Percentiles rank a stretch among this genome's conserved stretches.
phyloP scores from a whole-genome alignment of 331 rosid species.

The Quercus lobata region DNA sequence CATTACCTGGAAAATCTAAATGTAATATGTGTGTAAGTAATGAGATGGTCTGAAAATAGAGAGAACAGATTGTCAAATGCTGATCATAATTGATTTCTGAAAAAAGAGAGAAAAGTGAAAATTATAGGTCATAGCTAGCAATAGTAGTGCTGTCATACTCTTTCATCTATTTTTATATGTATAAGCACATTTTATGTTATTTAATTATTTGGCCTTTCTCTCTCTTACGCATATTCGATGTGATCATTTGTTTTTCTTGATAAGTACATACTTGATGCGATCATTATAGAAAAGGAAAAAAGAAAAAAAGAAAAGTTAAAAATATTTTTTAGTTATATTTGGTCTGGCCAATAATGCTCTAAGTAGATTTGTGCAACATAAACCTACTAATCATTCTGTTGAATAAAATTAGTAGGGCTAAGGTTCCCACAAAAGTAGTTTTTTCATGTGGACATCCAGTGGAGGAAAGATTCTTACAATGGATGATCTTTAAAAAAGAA shows the following conservation, averaged over 20 bases:
- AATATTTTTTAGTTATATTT: neutral
- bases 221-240: neutral
- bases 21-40: neutral
- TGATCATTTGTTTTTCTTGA: neutral
- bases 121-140: neutral
- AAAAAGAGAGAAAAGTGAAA: neutral
- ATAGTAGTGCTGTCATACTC: neutral
- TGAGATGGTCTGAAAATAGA: neutral
- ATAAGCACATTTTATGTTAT: neutral
- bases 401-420: too few relatives aligned
- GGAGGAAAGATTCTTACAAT: too few relatives aligned
- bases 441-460: too few relatives aligned
- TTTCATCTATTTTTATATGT: neutral
- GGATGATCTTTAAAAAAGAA: too few relatives aligned
- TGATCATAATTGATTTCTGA: neutral
- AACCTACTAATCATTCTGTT: neutral
- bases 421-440: too few relatives aligned
- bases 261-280: too few relatives aligned
- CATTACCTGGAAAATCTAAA: neutral
- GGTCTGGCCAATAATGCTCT: neutral
- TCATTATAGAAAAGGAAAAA: too few relatives aligned
- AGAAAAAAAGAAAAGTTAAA: neutral
- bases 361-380: neutral
- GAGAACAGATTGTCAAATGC: neutral
- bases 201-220: neutral